Evolutionary conservation across 352 stramenopile species (phyloP).

Genomic region (Phytophthora tubulina): DNA sequence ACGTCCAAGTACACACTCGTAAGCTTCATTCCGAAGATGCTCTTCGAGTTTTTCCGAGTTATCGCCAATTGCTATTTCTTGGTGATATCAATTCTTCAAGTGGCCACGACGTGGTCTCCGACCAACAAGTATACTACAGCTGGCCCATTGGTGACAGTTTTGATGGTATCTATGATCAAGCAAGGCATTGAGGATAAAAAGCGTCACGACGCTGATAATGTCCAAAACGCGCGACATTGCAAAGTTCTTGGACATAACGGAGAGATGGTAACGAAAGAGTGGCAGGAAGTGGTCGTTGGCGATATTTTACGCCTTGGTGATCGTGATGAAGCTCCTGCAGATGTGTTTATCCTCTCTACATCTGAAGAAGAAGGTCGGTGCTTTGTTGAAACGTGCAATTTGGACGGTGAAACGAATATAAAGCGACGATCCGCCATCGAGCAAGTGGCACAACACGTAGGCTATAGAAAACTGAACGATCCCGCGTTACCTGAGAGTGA

Average conservation of each 20-base stretch:
- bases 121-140: conserved; percentile 86
- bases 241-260: conserved; percentile 49
- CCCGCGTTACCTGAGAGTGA: conserved; percentile 47
- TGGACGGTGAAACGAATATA: conserved; percentile 96
- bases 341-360: conserved; percentile 77
- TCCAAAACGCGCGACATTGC: conserved; percentile 71
- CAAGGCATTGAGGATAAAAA: conserved; percentile 84
- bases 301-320: conserved; percentile 66
- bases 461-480: conserved; percentile 70
- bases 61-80: conserved; percentile 97
- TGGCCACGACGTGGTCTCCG: conserved; percentile 71
- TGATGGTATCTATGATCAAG: conserved; percentile 85
- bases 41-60: conserved; percentile 95
- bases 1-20: conserved; percentile 95
- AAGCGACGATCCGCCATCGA: conserved; percentile 81
- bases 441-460: conserved; percentile 60
- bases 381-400: conserved; percentile 95
- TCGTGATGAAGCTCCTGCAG: conserved; percentile 68
- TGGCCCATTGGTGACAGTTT: conserved; percentile 72
- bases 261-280: conserved; percentile 64
- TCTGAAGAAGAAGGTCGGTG: conserved; percentile 80
- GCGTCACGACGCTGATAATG: conserved; percentile 71
- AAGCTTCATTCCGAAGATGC: conserved; percentile 94
- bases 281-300: conserved; percentile 82
- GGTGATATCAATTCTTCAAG: conserved; percentile 93